Percentiles rank a stretch among this genome's conserved stretches.
phyloP scores from a whole-genome alignment of 352 stramenopile species.

The Pythium monospermum region DNA sequence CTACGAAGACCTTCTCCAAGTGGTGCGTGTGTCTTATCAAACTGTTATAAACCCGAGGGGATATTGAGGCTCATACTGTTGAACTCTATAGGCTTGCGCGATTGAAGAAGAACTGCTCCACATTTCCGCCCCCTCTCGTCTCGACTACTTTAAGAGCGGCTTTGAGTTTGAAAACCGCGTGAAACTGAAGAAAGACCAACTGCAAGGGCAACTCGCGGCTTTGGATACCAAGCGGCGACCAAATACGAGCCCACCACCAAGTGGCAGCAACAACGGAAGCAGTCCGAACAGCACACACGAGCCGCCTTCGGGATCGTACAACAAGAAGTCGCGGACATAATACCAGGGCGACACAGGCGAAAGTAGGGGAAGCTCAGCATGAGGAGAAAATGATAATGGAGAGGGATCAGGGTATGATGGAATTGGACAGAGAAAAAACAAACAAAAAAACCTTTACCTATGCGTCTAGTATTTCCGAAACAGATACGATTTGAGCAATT shows the following conservation, averaged over 20 bases:
- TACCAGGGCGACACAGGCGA: neutral
- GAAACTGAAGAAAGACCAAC: slow-evolving; percentile 86
- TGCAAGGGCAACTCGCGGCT: slow-evolving; percentile 77
- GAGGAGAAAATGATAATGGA: no score
- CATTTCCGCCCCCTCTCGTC: slow-evolving; percentile 80
- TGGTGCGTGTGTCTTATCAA: slow-evolving; percentile 37
- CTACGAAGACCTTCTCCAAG: slow-evolving; percentile 87
- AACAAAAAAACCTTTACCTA: neutral
- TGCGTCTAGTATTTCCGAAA: slow-evolving; percentile 61
- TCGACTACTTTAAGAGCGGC: slow-evolving; percentile 90
- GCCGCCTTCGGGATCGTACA: slow-evolving; percentile 50
- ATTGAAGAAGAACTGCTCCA: slow-evolving; percentile 88
- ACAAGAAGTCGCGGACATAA: slow-evolving; percentile 32
- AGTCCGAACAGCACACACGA: slow-evolving; percentile 31
- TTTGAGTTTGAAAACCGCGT: slow-evolving; percentile 90
- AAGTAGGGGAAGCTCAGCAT: neutral
- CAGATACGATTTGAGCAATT: slow-evolving; percentile 78
- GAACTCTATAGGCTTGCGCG: slow-evolving; percentile 52
- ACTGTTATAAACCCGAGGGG: neutral
- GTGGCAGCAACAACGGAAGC: slow-evolving; percentile 35
- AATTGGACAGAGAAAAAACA: neutral
- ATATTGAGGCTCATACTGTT: neutral
- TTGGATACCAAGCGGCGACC: slow-evolving; percentile 74
- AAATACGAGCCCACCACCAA: slow-evolving; percentile 29
- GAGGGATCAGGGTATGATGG: no score